Evolutionary conservation across 495 filamentous ascomycete genomes (phyloP).

Genomic region (Echria macrotheca): DNA sequence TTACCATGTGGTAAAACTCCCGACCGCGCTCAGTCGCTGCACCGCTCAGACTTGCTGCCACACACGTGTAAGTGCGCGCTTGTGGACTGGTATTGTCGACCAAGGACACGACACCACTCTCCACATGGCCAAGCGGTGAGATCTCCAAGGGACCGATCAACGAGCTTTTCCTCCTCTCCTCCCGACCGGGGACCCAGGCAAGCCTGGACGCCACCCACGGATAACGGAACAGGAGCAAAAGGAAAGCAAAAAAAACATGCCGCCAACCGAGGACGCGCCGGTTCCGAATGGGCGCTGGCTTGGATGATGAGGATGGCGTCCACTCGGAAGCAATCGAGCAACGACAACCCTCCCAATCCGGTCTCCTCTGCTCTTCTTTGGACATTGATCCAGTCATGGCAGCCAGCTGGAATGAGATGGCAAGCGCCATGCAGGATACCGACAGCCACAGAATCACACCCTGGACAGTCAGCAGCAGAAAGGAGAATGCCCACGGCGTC

Average conservation of each 20-base stretch:
- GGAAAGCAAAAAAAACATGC: not conserved
- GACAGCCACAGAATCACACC: slow-evolving; percentile 11
- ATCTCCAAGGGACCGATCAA: not conserved
- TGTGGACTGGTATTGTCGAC: slow-evolving; percentile 3
- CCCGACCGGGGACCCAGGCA: not conserved
- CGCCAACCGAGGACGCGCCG: not conserved
- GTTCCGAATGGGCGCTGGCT: no score
- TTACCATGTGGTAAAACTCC: slow-evolving; percentile 13
- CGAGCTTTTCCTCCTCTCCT: not conserved
- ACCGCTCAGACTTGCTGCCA: slow-evolving; percentile 10
- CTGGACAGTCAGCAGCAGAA: not conserved
- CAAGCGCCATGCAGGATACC: slow-evolving; percentile 7
- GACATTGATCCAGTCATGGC: not conserved
- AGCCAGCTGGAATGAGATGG: slow-evolving; percentile 4
- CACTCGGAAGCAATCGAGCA: slow-evolving; percentile 4
- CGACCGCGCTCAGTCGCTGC: slow-evolving; percentile 10
- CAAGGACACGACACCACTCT: not conserved
- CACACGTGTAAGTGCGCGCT: slow-evolving; percentile 7
- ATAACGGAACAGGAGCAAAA: not conserved
- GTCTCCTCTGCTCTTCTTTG: not conserved
- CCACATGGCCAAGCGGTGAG: slow-evolving; percentile 1
- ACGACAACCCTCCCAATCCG: not conserved
- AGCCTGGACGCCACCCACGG: not conserved
- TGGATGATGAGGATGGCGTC: slow-evolving; percentile 4
- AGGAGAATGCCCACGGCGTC: not conserved